Evolutionary conservation across 768 basidiomycete genomes (phyloP), one percentile per base, ranked within the genome.

Genomic region (Lactifluus pinguis): DNA sequence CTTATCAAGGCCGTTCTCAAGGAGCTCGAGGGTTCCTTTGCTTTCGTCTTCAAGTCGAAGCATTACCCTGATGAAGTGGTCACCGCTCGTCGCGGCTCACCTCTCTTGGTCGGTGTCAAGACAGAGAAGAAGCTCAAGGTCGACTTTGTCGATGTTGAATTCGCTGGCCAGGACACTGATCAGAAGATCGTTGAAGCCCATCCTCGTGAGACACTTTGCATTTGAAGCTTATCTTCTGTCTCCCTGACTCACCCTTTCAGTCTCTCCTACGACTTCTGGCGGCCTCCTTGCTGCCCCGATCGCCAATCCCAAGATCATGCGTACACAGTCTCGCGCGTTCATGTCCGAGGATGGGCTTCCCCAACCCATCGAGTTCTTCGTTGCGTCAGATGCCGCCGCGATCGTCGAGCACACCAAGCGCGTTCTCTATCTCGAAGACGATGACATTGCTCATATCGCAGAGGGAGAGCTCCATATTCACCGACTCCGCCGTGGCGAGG

Each of bases 81-180:
- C 64, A 90, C 91, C 53, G 93, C 95, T 60, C 93, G 95, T 68
- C 90, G 97, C 69, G 97, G 97, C 67, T 98, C 95, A 14, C 97
- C 97, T 32, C 84, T 99, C 34, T 76, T 98, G 60, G 84, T 99
- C 69, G 97, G 97, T 77, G 95, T 99, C 71, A 98, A 98, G 86
- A 98, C 97, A 17, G 95, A 99, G 72, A 95, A 97, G 82, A 98
- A 98, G 76, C 83, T 99, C 69, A 99, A 99, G 80, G 95, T 98
- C 42, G 97, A 99, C 77, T 98, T 99, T 68, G 95, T 99, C 50
- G 97, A 98, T 75, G 97, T 99, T 59, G 95, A 98, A 73, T 85
- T 98, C 68, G 85, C 89, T 38, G 85, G 86, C 44, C 82, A 88
- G 48, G 87, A 90, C 39, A 74, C 78, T 5, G 79, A 80, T 55